Percentiles rank a stretch among this genome's conserved stretches.
Conservation (phyloP, 768 basidiomycete genomes). For the Crucibulum laeve region DNA sequence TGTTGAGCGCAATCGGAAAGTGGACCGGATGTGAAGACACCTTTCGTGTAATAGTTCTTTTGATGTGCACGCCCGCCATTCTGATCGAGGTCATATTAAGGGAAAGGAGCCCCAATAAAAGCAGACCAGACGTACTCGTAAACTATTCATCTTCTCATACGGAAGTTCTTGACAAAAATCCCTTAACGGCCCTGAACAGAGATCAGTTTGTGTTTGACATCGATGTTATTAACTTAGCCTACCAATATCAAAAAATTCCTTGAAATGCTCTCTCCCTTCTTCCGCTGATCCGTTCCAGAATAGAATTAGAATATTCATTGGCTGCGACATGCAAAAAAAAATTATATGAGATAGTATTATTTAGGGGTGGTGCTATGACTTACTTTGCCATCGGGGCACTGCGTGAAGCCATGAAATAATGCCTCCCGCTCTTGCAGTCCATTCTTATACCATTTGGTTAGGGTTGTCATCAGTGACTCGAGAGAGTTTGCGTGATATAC, state of each 20-base stretch:
- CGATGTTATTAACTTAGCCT: background rate
- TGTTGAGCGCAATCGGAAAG: too few species aligned
- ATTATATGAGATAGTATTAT: too few species aligned
- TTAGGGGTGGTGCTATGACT: too few species aligned
- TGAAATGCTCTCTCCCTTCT: conserved; percentile 29
- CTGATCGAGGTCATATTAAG: too few species aligned
- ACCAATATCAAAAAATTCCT: conserved; percentile 33
- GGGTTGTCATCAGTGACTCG: conserved; percentile 14
- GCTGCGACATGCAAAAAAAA: conserved; percentile 14
- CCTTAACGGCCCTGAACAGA: conserved; percentile 22
- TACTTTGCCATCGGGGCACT: conserved; percentile 24
- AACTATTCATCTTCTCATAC: conserved; percentile 29
- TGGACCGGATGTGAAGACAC: too few species aligned
- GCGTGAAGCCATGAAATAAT: too few species aligned
- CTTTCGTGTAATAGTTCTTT: too few species aligned
- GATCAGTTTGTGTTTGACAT: background rate
- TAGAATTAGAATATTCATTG: conserved; percentile 18
- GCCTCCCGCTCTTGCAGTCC: conserved; percentile 25
- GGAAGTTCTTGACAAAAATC: conserved; percentile 29
- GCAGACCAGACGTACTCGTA: conserved; percentile 19
- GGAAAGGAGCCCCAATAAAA: too few species aligned
- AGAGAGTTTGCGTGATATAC: conserved; percentile 18
- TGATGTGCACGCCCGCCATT: too few species aligned
- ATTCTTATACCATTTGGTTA: conserved; percentile 24
- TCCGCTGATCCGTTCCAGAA: conserved; percentile 39